phyloP scores from a whole-genome alignment of 805 yeast genomes.

The Limtongozyma cylindracea region DNA sequence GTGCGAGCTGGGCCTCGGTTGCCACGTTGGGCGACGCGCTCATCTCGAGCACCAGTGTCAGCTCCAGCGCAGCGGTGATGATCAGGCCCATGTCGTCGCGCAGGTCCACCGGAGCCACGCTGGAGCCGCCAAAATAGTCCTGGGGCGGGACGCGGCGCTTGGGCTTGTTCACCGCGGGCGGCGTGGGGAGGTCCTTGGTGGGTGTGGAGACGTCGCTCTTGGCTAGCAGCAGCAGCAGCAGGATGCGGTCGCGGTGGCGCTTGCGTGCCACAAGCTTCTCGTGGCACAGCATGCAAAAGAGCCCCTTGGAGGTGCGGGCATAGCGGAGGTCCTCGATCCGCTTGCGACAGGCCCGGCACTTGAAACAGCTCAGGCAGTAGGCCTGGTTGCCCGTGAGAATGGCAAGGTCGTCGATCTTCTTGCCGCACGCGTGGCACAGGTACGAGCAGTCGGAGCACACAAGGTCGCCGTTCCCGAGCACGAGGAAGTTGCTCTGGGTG shows the following conservation, averaged over 20 bases:
- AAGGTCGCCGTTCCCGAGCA: conserved; percentile 76
- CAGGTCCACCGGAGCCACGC: too few species aligned
- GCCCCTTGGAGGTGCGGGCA: conserved; percentile 80
- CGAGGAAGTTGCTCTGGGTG: conserved; percentile 73
- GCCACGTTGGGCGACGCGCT: too few species aligned
- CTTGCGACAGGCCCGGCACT: conserved; percentile 68
- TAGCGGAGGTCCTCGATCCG: conserved; percentile 74
- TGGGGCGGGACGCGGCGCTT: too few species aligned
- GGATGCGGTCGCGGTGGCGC: conserved; percentile 29
- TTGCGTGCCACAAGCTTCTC: conserved; percentile 57
- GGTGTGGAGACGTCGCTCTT: too few species aligned
- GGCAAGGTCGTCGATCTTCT: conserved; percentile 80
- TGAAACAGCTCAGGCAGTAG: conserved; percentile 74
- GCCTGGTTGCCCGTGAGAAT: conserved; percentile 90
- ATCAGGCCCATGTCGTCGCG: too few species aligned
- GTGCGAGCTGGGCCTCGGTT: too few species aligned
- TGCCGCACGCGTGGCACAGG: conserved; percentile 61
- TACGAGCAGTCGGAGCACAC: conserved; percentile 88
- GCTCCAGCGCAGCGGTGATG: too few species aligned
- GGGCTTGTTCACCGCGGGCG: too few species aligned
- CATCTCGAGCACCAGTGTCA: too few species aligned
- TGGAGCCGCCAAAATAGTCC: too few species aligned
- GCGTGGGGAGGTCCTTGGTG: too few species aligned
- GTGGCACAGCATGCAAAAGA: conserved; percentile 86
- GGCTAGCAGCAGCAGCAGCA: too few species aligned